Conservation (phyloP, 1,284 basidiomycete genomes). For the Cerioporus squamosus region DNA sequence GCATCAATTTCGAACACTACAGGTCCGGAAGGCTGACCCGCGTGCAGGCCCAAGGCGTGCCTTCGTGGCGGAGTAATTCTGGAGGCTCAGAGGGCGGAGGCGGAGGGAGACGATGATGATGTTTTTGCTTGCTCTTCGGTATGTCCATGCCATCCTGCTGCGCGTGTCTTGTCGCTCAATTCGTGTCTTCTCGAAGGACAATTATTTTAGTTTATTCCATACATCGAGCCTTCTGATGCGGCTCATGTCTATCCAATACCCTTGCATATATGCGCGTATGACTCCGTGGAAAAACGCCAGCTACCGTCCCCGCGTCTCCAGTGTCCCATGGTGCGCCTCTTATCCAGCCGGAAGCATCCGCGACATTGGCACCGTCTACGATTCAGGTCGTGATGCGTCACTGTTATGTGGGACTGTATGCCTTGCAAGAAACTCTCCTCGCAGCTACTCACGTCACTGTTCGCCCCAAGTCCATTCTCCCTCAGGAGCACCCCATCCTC, state of each 20-base stretch:
- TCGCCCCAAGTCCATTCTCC: neutral
- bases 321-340: neutral
- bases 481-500: conserved; percentile 6
- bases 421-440: neutral
- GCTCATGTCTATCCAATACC: conserved; percentile 5
- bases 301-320: neutral
- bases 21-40: neutral
- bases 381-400: neutral
- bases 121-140: neutral
- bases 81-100: neutral
- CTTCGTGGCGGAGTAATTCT: conserved; percentile 22
- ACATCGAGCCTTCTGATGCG: neutral
- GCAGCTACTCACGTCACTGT: neutral
- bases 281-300: neutral
- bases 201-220: conserved; percentile 4
- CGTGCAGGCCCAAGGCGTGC: conserved; percentile 30
- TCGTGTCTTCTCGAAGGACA: neutral
- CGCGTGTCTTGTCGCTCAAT: neutral
- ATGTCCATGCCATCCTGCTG: neutral
- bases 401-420: neutral
- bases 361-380: neutral
- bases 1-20: neutral
- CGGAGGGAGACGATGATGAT: neutral
- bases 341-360: no score
- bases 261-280: neutral